phyloP scores from a whole-genome alignment of 2,329 filamentous ascomycete genomes.

The Penicillium decumbens region DNA sequence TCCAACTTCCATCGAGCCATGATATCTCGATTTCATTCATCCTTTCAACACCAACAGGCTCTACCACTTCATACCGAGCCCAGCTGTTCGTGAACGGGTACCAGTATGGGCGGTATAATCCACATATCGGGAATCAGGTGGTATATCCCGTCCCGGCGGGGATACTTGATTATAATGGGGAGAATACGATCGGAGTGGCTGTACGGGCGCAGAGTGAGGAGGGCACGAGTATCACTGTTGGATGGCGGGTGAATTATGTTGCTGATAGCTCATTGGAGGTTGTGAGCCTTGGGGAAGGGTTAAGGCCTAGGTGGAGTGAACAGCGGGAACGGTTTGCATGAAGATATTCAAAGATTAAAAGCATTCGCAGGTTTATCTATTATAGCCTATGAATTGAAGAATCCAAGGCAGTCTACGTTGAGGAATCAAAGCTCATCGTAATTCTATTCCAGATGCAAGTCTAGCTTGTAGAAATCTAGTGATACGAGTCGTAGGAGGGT shows the following conservation, averaged over 20 bases:
- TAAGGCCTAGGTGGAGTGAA: constrained; percentile 51
- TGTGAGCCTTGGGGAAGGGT: constrained; percentile 44
- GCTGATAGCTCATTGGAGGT: constrained; percentile 51
- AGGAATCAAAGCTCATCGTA: background rate
- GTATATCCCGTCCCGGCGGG: constrained; percentile 58
- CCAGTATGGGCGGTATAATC: constrained; percentile 58
- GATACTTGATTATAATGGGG: constrained; percentile 54
- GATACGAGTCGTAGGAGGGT: background rate
- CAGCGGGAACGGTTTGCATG: constrained; percentile 35
- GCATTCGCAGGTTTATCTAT: too few relatives aligned
- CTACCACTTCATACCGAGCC: constrained; percentile 44
- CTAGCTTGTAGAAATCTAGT: background rate
- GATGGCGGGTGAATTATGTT: constrained; percentile 53
- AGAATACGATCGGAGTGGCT: constrained; percentile 55
- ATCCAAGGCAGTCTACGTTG: background rate
- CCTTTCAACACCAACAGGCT: constrained; percentile 44
- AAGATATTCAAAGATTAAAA: background rate
- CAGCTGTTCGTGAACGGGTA: constrained; percentile 63
- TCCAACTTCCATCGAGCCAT: constrained; percentile 49
- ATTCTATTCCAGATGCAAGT: background rate
- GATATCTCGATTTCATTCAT: constrained; percentile 57
- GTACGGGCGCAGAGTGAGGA: constrained; percentile 57
- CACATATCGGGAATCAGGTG: constrained; percentile 58
- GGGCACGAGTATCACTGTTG: constrained; percentile 49
- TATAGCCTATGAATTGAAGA: background rate